phyloP scores from a whole-genome alignment of 257 asterid species.

The Oldenlandia corymbosa region DNA sequence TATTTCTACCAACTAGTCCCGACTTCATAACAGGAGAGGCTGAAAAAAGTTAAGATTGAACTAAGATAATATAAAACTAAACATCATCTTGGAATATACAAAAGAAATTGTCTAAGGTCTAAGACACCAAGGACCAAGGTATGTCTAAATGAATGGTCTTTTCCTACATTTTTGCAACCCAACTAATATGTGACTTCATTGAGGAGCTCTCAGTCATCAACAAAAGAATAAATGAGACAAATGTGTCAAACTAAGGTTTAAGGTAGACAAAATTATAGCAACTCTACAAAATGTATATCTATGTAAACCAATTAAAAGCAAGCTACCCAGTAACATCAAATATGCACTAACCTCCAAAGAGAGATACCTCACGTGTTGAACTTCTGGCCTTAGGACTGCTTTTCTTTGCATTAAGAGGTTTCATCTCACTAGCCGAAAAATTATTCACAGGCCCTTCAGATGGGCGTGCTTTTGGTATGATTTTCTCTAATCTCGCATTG shows the following conservation, averaged over 20 bases:
- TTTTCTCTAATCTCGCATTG: slow-evolving; percentile 77
- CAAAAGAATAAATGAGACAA: no score
- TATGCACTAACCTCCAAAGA: slow-evolving; percentile 83
- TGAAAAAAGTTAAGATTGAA: not conserved
- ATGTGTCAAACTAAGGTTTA: no score
- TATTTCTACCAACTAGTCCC: no score
- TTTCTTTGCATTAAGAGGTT: slow-evolving; percentile 58
- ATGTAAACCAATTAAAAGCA: not conserved
- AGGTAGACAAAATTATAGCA: not conserved
- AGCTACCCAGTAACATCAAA: not conserved
- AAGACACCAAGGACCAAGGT: not conserved
- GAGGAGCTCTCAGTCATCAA: not conserved
- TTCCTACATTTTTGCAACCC: not conserved
- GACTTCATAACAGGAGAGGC: not conserved
- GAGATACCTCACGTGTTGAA: slow-evolving; percentile 77
- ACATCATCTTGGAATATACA: not conserved
- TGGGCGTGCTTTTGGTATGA: slow-evolving; percentile 74
- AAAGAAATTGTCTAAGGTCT: not conserved
- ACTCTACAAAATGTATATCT: not conserved
- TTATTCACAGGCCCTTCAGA: slow-evolving; percentile 62
- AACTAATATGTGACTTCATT: not conserved
- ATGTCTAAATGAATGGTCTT: not conserved
- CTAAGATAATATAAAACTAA: not conserved
- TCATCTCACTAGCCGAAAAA: slow-evolving; percentile 52
- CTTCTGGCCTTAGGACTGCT: slow-evolving; percentile 88